Evolutionary conservation across 768 basidiomycete genomes (phyloP).

Genomic region (Leccinum obscurum): DNA sequence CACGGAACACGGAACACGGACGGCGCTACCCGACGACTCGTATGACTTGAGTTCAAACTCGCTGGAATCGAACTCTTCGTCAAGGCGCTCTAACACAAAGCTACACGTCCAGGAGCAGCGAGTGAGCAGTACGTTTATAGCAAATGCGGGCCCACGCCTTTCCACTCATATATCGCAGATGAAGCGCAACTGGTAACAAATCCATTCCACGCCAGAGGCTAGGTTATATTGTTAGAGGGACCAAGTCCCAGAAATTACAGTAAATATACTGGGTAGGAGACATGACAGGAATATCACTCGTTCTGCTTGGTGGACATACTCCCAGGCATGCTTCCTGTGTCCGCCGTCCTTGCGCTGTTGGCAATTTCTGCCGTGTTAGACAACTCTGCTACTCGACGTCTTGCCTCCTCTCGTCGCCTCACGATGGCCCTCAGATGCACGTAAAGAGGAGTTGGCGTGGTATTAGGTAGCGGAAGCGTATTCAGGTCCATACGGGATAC

Average conservation of each 20-base stretch:
- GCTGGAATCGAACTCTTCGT: too few species aligned
- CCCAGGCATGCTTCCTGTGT: conserved; percentile 36
- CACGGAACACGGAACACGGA: too few species aligned
- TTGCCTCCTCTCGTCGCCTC: conserved; percentile 46
- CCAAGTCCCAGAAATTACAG: conserved; percentile 13
- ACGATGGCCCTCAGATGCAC: conserved; percentile 50
- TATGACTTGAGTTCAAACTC: too few species aligned
- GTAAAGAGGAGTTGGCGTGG: conserved; percentile 54
- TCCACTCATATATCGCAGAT: conserved; percentile 38
- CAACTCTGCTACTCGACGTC: conserved; percentile 33
- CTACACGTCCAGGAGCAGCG: too few species aligned
- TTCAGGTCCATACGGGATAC: conserved; percentile 29
- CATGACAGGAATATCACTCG: conserved; percentile 19
- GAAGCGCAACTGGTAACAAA: conserved; percentile 53
- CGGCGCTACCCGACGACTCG: too few species aligned
- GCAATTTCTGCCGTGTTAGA: conserved; percentile 21
- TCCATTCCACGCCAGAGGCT: neutral
- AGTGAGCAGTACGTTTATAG: conserved; percentile 54
- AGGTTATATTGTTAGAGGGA: conserved; percentile 10
- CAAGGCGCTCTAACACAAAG: too few species aligned
- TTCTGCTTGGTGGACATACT: conserved; percentile 27
- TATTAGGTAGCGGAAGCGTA: conserved; percentile 60
- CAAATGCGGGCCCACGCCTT: neutral
- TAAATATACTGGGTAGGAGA: conserved; percentile 17
- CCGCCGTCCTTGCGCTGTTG: conserved; percentile 39